Conservation (phyloP, 2,329 filamentous ascomycete species). For the Trichoderma guizhouense region DNA sequence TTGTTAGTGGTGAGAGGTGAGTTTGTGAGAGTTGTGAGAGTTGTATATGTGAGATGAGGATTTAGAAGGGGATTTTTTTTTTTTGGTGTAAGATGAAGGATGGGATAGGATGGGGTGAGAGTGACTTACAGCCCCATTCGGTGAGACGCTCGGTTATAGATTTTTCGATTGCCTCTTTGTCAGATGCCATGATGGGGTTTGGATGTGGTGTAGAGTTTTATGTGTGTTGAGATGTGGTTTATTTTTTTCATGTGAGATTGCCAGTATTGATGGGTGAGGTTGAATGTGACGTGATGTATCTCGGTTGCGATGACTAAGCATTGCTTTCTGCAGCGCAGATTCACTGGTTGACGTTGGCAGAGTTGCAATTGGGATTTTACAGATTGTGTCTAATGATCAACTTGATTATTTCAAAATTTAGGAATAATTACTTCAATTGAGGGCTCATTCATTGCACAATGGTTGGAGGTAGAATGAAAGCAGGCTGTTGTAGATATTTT, state of each 20-base stretch:
- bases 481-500: not conserved
- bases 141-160: constrained; percentile 16
- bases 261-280: not conserved
- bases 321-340: not conserved
- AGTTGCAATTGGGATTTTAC: not conserved
- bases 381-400: fast-evolving
- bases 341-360: not conserved
- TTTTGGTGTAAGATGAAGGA: not conserved
- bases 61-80: not conserved
- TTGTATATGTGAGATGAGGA: not conserved
- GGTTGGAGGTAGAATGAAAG: not conserved
- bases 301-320: not conserved
- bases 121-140: constrained; percentile 20
- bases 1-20: not conserved
- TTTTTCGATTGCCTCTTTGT: not conserved
- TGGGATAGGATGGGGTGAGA: not conserved
- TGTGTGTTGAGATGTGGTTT: not conserved
- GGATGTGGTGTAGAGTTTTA: not conserved
- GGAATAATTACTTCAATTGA: not conserved
- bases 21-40: not conserved
- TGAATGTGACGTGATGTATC: constrained; percentile 3
- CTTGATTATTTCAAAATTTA: fast-evolving
- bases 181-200: not conserved
- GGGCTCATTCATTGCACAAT: not conserved
- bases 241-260: not conserved